Percentiles rank a stretch among this genome's conserved stretches.
phyloP scores from a whole-genome alignment of 805 yeast genomes.

The Myxozyma udenii region DNA sequence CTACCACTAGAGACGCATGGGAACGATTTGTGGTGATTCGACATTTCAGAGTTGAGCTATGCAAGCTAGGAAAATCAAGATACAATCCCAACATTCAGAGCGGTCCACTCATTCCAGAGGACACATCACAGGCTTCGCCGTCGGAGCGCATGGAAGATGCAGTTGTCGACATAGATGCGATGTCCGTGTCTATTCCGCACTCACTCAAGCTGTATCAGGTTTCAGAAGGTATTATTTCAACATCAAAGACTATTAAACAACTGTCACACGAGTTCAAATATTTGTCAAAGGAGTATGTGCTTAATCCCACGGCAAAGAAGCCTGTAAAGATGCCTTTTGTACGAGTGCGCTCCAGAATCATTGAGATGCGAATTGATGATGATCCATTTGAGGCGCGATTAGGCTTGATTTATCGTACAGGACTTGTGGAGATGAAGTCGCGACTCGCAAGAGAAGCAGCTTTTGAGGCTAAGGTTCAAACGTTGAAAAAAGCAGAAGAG shows the following conservation, averaged over 20 bases:
- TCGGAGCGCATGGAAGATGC: conserved; percentile 18
- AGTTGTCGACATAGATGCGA: conserved; percentile 35
- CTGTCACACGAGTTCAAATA: conserved; percentile 37
- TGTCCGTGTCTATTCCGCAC: conserved; percentile 56
- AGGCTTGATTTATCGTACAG: conserved; percentile 61
- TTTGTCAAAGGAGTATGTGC: conserved; percentile 27
- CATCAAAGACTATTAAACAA: conserved; percentile 64
- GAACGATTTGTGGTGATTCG: conserved; percentile 38
- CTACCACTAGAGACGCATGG: conserved; percentile 44
- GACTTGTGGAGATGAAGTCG: conserved; percentile 51
- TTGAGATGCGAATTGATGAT: conserved; percentile 70
- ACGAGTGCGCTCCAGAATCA: conserved; percentile 51
- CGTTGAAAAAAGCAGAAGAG: conserved; percentile 20
- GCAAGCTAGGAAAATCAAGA: conserved; percentile 4
- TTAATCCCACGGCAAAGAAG: conserved; percentile 28
- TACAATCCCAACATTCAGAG: background rate
- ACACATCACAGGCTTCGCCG: background rate
- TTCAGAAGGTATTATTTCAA: conserved; percentile 72
- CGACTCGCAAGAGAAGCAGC: conserved; percentile 52
- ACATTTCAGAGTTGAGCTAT: conserved; percentile 30
- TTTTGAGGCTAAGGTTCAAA: conserved; percentile 41
- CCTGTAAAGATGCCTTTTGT: conserved; percentile 45
- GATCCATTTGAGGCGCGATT: conserved; percentile 86
- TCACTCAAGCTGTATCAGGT: conserved; percentile 70
- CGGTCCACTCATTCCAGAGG: background rate